These are phyloP conservation scores for Styphnolobium japonicum DNA, from an alignment of 306 rosid species.

Conservation along the genomic window DNA sequence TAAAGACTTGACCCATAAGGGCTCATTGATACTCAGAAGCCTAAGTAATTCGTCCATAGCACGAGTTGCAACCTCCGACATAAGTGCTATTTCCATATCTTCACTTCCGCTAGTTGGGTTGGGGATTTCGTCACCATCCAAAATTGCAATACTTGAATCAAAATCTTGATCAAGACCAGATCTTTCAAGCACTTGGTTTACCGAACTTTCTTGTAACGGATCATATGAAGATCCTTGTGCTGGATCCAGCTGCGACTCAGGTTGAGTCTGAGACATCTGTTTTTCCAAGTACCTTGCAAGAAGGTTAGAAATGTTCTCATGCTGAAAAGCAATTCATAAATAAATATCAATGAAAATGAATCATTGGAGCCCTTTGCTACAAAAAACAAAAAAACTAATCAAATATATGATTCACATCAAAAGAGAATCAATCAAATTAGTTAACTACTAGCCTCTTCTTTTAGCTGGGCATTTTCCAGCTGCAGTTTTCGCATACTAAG, in stretches of 20 bases:
- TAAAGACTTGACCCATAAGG: constrained; percentile 43
- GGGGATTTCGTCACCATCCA: background rate
- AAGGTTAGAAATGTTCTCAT: constrained; percentile 38
- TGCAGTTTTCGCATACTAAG: constrained; percentile 34
- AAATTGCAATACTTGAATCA: background rate
- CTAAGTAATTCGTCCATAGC: constrained; percentile 44
- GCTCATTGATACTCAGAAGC: constrained; percentile 35
- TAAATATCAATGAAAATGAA: too few species aligned
- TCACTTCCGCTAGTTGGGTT: constrained; percentile 15
- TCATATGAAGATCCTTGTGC: constrained; percentile 28
- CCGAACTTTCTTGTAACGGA: constrained; percentile 19
- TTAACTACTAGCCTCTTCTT: constrained; percentile 44
- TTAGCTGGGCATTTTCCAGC: constrained; percentile 41
- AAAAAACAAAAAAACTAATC: background rate
- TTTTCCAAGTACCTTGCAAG: constrained; percentile 41
- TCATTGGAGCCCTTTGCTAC: background rate
- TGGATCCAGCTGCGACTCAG: background rate
- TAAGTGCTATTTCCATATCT: constrained; percentile 39
- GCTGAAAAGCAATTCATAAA: constrained; percentile 33
- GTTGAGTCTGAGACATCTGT: constrained; percentile 39
- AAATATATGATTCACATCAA: background rate
- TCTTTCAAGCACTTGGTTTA: constrained; percentile 15
- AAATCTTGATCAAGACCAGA: constrained; percentile 1
- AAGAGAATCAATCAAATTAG: background rate
- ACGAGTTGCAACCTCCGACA: constrained; percentile 35